Evolutionary conservation across 2,329 filamentous ascomycete species (phyloP), one percentile per base, ranked within the genome.

Genomic region (Decorospora gaudefroyi): DNA sequence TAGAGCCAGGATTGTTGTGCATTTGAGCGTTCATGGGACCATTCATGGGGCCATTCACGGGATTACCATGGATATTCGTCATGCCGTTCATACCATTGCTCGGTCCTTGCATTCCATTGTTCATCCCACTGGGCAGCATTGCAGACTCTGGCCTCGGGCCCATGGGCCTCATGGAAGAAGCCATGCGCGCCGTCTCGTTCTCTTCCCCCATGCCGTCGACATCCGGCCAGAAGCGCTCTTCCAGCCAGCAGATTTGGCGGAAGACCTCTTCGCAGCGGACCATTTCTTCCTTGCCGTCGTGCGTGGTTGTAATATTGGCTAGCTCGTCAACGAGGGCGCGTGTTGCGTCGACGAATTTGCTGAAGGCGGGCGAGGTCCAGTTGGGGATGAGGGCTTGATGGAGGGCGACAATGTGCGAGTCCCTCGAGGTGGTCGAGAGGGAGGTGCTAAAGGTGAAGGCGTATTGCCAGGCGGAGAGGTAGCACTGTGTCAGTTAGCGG

Each of bases 361-460:
- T 65, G 53, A 77, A 77, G 30, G 75, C 74, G 8, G 72, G 69
- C 0, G 75, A 77, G 0, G 74, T 77, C 75, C 75, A 78, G 52
- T 78, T 78, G 2, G 74, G 75, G 30, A 78, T 77, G 16, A 78
- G 64, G 4, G 74, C 72, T 60, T 77, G 74, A 55, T 77, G 75
- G 8, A 78, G 70, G 22, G 75, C 74, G 37, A 73, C 64, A 33
- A 75, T 74, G 58, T 78, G 75, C 19, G 61, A 60, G n/a, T 75
- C 73, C 35, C 55, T 64, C 34, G 64, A 63, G 5, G 69, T 66
- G 0, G 65, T 68, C 29, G 67, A 62, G 40, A 72, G 62, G n/a
- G 69, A 61, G 21, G 52, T 56, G 50, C 59, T 70, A 59, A 77
- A 76, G 21, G 67, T 73, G 13, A 70, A 66, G 30, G 75, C 74